A percentile compares a stretch with the other conserved stretches of the same genome.
Evolutionary conservation across 1,284 basidiomycete genomes (phyloP).

Genomic region (Cryptococcus sp.): DNA sequence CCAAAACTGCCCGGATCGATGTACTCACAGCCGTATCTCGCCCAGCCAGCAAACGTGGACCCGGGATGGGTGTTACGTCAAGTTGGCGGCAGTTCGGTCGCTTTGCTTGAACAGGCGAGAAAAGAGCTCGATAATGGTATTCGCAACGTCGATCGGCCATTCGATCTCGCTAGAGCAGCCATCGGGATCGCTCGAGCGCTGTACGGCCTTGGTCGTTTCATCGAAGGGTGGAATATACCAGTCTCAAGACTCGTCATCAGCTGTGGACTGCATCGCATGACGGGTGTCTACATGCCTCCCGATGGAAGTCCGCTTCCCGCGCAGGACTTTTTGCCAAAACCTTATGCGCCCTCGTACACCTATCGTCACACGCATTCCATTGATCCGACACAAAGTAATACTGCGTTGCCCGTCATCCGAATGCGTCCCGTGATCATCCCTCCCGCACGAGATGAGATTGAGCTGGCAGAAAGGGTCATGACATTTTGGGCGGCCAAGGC

Average conservation of each 20-base stretch:
- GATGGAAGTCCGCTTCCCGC: constrained; percentile 6
- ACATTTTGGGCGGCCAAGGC: constrained; percentile 45
- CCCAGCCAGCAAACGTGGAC: constrained; percentile 14
- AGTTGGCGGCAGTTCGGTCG: constrained; percentile 20
- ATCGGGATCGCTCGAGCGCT: constrained; percentile 37
- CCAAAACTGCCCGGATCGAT: constrained; percentile 17
- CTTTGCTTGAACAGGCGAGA: constrained; percentile 32
- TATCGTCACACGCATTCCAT: constrained; percentile 19
- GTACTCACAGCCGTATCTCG: constrained; percentile 17
- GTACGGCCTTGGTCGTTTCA: constrained; percentile 33
- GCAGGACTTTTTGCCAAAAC: constrained; percentile 15
- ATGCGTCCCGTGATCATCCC: constrained; percentile 42
- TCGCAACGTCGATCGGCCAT: constrained; percentile 33
- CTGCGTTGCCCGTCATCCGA: constrained; percentile 17
- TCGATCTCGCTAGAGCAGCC: constrained; percentile 38
- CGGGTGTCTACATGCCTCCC: constrained; percentile 24
- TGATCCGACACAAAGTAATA: background rate
- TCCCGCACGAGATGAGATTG: constrained; percentile 39
- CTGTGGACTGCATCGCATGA: constrained; percentile 41
- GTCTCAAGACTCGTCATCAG: constrained; percentile 34
- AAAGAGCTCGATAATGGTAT: constrained; percentile 36
- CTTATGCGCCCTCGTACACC: constrained; percentile 20
- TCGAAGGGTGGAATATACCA: constrained; percentile 43
- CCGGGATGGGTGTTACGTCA: constrained; percentile 18
- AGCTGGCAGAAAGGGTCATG: constrained; percentile 36